Evolutionary conservation across 78 protist species (phyloP).

Genomic region (Dictyostelium firmibasis): DNA sequence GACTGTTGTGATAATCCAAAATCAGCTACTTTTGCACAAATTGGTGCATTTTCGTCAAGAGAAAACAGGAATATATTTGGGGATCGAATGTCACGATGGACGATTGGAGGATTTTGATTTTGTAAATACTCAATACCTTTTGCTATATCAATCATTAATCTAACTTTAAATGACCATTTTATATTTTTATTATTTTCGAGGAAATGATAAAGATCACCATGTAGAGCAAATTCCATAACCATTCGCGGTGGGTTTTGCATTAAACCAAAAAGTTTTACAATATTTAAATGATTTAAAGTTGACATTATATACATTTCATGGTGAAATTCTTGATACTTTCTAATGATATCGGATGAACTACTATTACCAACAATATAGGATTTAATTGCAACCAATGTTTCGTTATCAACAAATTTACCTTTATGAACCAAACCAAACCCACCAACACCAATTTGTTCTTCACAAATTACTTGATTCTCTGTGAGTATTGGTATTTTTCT

Average conservation of each 20-base stretch:
- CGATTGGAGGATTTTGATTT: constrained; percentile 54
- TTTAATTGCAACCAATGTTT: constrained; percentile 65
- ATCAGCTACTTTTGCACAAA: constrained; percentile 78
- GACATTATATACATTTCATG: constrained; percentile 74
- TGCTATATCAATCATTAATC: constrained; percentile 65
- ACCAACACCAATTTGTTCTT: constrained; percentile 72
- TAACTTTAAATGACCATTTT: neutral
- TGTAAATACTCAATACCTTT: constrained; percentile 75
- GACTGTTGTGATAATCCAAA: constrained; percentile 77
- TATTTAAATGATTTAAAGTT: constrained; percentile 55
- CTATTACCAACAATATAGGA: neutral
- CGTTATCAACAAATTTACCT: constrained; percentile 12
- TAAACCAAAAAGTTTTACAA: constrained; percentile 64
- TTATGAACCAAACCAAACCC: constrained; percentile 74
- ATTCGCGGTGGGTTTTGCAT: constrained; percentile 69
- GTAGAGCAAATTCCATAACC: constrained; percentile 71
- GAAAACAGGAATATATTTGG: constrained; percentile 68
- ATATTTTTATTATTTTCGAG: neutral
- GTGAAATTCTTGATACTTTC: constrained; percentile 75
- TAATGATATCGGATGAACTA: constrained; percentile 26
- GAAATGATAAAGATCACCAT: constrained; percentile 69
- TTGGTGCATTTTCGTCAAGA: constrained; percentile 41
- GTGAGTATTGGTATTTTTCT: constrained; percentile 33
- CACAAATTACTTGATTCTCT: constrained; percentile 27
- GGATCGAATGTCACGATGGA: constrained; percentile 71